Conservation (phyloP, 257 asterid genomes). For the Salvia splendens region DNA sequence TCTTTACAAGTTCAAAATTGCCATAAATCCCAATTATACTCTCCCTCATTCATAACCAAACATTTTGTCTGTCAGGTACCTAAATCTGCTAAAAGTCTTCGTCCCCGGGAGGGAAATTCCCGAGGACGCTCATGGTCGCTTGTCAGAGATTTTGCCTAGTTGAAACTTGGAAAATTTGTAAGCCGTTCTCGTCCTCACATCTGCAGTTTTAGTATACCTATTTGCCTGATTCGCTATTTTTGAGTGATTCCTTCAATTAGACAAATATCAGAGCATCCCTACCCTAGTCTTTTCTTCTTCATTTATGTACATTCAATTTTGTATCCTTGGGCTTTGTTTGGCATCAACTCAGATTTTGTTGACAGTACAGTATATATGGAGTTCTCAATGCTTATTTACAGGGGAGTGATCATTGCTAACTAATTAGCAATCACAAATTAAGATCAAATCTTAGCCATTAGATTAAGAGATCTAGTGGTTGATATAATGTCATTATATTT, state of each 20-base stretch:
- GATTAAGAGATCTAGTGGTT: too few species aligned
- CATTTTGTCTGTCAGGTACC: slow-evolving; percentile 54
- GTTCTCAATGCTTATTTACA: neutral
- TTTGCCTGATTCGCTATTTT: slow-evolving; percentile 31
- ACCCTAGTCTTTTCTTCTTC: slow-evolving; percentile 6
- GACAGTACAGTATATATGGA: slow-evolving; percentile 29
- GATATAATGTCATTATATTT: too few species aligned
- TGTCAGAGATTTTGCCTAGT: slow-evolving; percentile 59
- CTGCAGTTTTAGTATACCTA: slow-evolving; percentile 33
- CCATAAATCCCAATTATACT: neutral
- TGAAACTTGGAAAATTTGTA: slow-evolving; percentile 30
- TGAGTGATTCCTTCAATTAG: slow-evolving; percentile 40
- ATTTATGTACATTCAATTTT: slow-evolving; percentile 40
- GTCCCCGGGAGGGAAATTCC: slow-evolving; percentile 98
- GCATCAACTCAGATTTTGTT: slow-evolving; percentile 26
- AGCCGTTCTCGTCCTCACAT: slow-evolving; percentile 24
- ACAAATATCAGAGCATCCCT: slow-evolving; percentile 4
- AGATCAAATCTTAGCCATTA: too few species aligned
- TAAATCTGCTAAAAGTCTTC: slow-evolving; percentile 66
- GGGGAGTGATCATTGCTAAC: too few species aligned
- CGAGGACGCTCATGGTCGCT: slow-evolving; percentile 74
- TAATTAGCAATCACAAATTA: too few species aligned
- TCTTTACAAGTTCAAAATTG: slow-evolving; percentile 4
- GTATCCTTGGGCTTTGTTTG: slow-evolving; percentile 32
- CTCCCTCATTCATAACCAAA: slow-evolving; percentile 2